A percentile compares a stretch with the other conserved stretches of the same genome.
Conservation (phyloP, 2,329 filamentous ascomycete species). For the Lecanicillium sp. region DNA sequence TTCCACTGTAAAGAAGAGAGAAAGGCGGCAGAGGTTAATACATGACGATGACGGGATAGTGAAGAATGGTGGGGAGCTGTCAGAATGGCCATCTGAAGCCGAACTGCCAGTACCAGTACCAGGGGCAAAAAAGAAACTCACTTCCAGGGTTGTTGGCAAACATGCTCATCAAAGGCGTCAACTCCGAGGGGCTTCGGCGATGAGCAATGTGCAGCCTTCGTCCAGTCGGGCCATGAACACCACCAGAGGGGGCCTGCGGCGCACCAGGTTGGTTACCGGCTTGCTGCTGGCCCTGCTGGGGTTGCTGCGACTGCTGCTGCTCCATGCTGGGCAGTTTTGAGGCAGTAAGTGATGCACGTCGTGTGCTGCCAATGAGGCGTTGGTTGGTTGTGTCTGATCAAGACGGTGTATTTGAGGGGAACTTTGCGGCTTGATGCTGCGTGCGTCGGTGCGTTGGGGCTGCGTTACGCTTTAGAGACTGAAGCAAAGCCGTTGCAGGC, state of each 20-base stretch:
- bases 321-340: constrained; percentile 48
- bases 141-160: constrained; percentile 57
- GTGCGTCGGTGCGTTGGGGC: background rate
- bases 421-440: background rate
- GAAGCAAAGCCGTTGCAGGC: background rate
- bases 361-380: constrained; percentile 23
- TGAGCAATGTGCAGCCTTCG: constrained; percentile 95
- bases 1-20: constrained; percentile 58
- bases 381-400: constrained; percentile 9
- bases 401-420: too few species aligned
- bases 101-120: background rate
- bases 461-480: background rate
- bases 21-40: constrained; percentile 4
- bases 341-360: constrained; percentile 35
- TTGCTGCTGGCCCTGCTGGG: constrained; percentile 51
- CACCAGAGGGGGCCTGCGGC: constrained; percentile 42
- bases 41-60: background rate
- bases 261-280: constrained; percentile 17
- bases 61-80: too few species aligned
- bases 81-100: too few species aligned
- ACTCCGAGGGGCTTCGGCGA: constrained; percentile 90
- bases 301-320: constrained; percentile 29
- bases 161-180: constrained; percentile 97
- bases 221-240: constrained; percentile 66
- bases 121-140: constrained; percentile 33